Evolutionary conservation across 345 rosid genomes (phyloP).

Genomic region (Citrus inodora): DNA sequence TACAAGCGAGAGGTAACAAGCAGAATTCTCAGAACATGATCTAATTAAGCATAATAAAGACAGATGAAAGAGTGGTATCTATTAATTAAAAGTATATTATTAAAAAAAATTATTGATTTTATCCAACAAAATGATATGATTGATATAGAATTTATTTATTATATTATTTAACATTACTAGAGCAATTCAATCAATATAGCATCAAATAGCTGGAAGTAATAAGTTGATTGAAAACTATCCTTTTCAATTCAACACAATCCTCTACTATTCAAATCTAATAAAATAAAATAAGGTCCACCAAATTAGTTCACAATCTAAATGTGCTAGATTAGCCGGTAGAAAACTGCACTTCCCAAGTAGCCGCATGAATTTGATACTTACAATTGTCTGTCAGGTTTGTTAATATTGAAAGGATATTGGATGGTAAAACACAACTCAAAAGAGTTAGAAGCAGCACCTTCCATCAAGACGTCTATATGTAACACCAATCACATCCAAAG

Average conservation of each 20-base stretch:
- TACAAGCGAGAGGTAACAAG: neutral
- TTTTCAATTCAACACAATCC: too few relatives aligned
- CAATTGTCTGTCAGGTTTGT: neutral
- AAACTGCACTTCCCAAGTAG: neutral
- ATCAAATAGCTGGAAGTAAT: too few relatives aligned
- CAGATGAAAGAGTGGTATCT: neutral
- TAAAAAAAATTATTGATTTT: too few relatives aligned
- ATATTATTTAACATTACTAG: neutral
- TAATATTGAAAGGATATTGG: neutral
- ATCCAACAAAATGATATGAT: neutral
- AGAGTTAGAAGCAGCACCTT: conserved; percentile 40
- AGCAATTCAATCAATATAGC: neutral
- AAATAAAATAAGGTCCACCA: too few relatives aligned
- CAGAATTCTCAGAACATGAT: neutral
- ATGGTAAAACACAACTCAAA: neutral
- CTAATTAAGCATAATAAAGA: neutral
- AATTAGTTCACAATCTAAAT: too few relatives aligned
- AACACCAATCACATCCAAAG: conserved; percentile 80
- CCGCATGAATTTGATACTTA: neutral
- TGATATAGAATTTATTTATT: too few relatives aligned
- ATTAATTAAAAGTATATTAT: too few relatives aligned
- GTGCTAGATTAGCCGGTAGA: neutral
- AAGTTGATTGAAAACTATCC: neutral
- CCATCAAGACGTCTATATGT: conserved; percentile 94
- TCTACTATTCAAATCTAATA: too few relatives aligned